Base-by-base conservation (phyloP, 257 asterid species). In the Solanum clarkiae region DNA sequence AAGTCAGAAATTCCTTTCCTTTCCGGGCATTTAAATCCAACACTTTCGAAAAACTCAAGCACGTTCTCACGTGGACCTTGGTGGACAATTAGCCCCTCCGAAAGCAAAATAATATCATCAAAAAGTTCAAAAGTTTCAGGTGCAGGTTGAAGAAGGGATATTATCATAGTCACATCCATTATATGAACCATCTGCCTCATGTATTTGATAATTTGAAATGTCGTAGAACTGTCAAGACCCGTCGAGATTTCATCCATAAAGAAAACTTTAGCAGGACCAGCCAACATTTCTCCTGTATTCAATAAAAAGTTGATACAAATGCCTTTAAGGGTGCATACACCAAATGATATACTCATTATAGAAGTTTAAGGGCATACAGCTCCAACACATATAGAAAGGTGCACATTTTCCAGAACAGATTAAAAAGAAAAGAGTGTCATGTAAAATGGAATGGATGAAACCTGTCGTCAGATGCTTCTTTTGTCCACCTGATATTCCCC, bases 171-270 rank as follows among this genome's bases (percentile, higher is more conserved):
- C 56, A 94, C 97, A 51, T 95, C 99, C 96, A 91, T 90, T 77
- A 94, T 90, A 86, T 96, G 99, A 87, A 96, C 99, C 97, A 95
- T 95, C 88, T 96, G 99, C 84, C 93, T 91, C 98, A 95, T 92
- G 88, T 88, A 92, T 92, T 94, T 96, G 36, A 92, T 59, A 32
- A 96, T 95, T 85, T 95, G 99, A 89, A 86, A 95, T 1, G 98
- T 96, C 6, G 99, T 96, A 60, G 98, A 94, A 63, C 99, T 96
- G 85, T 96, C 99, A 22, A 96, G 97, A 47, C 99, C 99, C 3
- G 98, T 96, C 36, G 99, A 96, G 86, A 96, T 96, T 88, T 96
- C 99, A 57, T 96, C 99, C 99, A 96, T 96, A 93, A 86, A 96
- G 93, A 91, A 95, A 77, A 95, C 98, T 88, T 96, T 96, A 22